A percentile compares a stretch with the other conserved stretches of the same genome.
phyloP scores from a whole-genome alignment of 495 filamentous ascomycete species.

The Talaromyces borbonicus region DNA sequence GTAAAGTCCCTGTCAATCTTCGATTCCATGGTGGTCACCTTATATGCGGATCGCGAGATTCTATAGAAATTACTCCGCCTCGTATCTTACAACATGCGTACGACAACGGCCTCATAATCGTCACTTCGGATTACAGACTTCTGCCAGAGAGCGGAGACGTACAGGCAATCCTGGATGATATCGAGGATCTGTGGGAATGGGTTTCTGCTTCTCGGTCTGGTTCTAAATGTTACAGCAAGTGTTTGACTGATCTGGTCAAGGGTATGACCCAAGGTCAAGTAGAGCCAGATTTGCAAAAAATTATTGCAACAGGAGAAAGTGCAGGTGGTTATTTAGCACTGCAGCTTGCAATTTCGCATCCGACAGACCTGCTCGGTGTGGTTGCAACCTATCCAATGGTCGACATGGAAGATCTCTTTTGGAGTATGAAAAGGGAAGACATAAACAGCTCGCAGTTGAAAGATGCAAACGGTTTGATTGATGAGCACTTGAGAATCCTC shows the following conservation, averaged over 20 bases:
- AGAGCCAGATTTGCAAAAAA: conserved; percentile 1
- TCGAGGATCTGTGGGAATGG: conserved; percentile 12
- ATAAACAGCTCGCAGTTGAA: neutral
- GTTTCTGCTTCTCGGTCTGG: conserved; percentile 9
- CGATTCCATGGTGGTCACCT: conserved; percentile 25
- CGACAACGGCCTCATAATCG: conserved; percentile 4
- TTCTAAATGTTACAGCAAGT: conserved; percentile 3
- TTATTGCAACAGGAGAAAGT: conserved; percentile 6
- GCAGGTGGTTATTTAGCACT: conserved; percentile 9
- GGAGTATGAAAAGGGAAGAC: neutral
- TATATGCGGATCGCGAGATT: conserved; percentile 11
- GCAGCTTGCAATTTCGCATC: conserved; percentile 2
- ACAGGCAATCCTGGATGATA: conserved; percentile 7
- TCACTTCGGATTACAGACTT: conserved; percentile 12
- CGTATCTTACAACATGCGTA: neutral
- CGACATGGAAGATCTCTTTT: conserved; percentile 12
- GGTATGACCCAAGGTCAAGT: neutral
- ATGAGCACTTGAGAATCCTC: neutral
- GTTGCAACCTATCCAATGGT: conserved; percentile 7
- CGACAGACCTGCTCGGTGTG: neutral
- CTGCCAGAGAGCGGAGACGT: conserved; percentile 7
- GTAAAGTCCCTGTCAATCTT: conserved; percentile 19
- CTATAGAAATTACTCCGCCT: neutral
- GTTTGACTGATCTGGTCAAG: neutral
- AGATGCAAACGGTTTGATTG: neutral